phyloP scores from a whole-genome alignment of 1,284 basidiomycete species.

The Fomitopsis pinicola region DNA sequence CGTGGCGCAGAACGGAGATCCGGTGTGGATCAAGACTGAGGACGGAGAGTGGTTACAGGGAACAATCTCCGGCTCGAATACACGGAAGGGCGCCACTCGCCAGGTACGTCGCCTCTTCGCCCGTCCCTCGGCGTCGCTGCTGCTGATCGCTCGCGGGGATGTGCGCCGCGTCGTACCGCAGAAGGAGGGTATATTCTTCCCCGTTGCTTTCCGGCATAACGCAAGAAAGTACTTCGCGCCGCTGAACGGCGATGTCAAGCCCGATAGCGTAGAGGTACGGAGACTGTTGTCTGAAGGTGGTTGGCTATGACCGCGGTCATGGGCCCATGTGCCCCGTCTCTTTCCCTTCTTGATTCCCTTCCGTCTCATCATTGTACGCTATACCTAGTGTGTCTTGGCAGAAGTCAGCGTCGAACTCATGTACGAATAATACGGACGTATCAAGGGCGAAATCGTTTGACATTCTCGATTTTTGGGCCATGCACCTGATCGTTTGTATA shows the following conservation, averaged over 20 bases:
- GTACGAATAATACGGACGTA: neutral
- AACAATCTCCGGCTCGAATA: constrained; percentile 10
- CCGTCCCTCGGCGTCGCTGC: neutral
- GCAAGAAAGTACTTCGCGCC: constrained; percentile 51
- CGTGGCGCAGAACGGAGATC: constrained; percentile 10
- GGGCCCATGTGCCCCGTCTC: neutral
- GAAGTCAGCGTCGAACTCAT: neutral
- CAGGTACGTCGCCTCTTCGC: constrained; percentile 5
- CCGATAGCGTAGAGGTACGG: constrained; percentile 39
- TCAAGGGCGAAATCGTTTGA: neutral
- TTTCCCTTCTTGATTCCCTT: neutral
- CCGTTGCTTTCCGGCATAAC: constrained; percentile 39
- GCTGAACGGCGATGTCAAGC: constrained; percentile 59
- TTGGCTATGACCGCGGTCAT: constrained; percentile 26
- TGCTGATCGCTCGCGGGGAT: neutral
- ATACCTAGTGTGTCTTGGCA: neutral
- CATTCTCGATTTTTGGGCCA: neutral
- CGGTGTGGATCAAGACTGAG: constrained; percentile 13
- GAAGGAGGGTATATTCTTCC: constrained; percentile 47
- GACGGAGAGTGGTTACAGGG: constrained; percentile 14
- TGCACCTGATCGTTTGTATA: too few relatives aligned
- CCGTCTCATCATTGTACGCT: neutral
- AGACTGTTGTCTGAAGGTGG: constrained; percentile 40
- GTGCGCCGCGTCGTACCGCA: constrained; percentile 10
- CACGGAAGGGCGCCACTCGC: constrained; percentile 9